phyloP scores from a whole-genome alignment of 495 filamentous ascomycete genomes.

The Penicillium soppii region DNA sequence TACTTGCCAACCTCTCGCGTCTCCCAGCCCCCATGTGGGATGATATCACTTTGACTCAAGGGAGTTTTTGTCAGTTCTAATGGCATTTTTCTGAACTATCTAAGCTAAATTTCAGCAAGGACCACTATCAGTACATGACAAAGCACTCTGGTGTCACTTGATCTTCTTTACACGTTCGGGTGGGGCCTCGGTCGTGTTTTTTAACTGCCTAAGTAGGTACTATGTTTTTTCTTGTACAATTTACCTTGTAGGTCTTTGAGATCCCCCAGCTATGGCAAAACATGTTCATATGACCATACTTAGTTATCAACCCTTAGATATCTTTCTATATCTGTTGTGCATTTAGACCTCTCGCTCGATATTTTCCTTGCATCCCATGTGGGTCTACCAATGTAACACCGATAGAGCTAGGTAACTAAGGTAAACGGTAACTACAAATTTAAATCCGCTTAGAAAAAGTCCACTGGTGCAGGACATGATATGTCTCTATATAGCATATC shows the following conservation, averaged over 20 bases:
- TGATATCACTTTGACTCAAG: neutral
- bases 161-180: neutral
- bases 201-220: neutral
- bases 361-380: neutral
- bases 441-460: too few relatives aligned
- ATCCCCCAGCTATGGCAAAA: neutral
- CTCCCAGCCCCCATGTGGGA: neutral
- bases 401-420: too few relatives aligned
- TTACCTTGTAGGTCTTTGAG: neutral
- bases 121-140: neutral
- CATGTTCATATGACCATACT: too few relatives aligned
- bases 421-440: too few relatives aligned
- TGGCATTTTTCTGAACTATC: neutral
- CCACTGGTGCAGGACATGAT: too few relatives aligned
- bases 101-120: neutral
- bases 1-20: neutral
- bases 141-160: neutral
- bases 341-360: neutral
- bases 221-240: neutral
- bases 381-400: neutral
- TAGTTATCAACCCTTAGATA: neutral
- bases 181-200: constrained; percentile 1
- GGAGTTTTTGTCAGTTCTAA: neutral
- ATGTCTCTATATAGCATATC: too few relatives aligned
- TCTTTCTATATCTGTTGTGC: too few relatives aligned